Evolutionary conservation across 139 green algal species (phyloP), one percentile per base, ranked within the genome.

Genomic region (Picochlorum sp.): DNA sequence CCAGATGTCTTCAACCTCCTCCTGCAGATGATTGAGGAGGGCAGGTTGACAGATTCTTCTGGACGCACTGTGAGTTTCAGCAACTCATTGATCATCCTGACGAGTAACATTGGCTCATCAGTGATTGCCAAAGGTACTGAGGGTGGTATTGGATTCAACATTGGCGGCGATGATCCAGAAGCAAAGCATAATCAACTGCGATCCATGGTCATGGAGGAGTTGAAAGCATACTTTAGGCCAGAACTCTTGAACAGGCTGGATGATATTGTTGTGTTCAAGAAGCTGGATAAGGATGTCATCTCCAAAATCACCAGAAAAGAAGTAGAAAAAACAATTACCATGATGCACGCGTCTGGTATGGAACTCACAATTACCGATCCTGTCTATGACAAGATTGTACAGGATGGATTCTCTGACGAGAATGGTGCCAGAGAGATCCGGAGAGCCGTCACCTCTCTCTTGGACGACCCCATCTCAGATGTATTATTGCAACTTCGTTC

Each of bases 1-100:
- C 94, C 94, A 2, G 94, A 99, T 69, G 91, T 99, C 38, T 97
- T 98, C 83, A 95, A 94, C 76, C 77, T 99, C 41, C 80, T 99
- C 69, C 87, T 98, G 61, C 90, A 98, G 78, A 79, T 98, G 62
- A 72, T 98, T 70, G 92, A 98, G 77, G 92, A 98, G 63, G 92
- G 92, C 7, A 71, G 86, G 14, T 77, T 98, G 14, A 97, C 90
- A 2, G 90, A 96, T 79, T 90, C 77, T 63, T 70, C 81, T 67
- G 86, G 86, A 15, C 79, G 86, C 50, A 69, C 52, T 10, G 87
- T 92, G 28, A 83, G 64, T 18, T 94, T 94, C 73, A 90, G 87
- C 65, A 88, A 94, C 71, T 75, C 49, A 7, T 67, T 94, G 45
- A 81, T 94, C 65, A 68, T 94, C 20, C 79, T 94, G 66, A 94